Base-by-base conservation (phyloP, 768 basidiomycete species). In the Mycena crocata region DNA sequence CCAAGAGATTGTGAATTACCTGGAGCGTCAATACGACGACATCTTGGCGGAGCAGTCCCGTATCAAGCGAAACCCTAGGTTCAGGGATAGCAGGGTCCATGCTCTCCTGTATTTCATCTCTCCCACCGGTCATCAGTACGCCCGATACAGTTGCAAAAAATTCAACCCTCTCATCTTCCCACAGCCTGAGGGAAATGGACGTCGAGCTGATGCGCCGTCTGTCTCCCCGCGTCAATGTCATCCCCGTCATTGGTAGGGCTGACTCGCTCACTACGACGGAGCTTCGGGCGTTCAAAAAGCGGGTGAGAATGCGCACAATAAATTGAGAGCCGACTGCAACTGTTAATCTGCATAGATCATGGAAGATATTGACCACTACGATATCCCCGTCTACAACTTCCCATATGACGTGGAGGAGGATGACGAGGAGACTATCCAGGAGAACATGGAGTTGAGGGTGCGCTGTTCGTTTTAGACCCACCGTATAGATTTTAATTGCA, bases 401-500 rank as follows among this genome's bases (percentile, higher is more conserved):
- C 94, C 94, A 0, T 96, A 95, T 77, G 94, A 96, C 72, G 87
- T 92, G 5, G 95, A 97, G 73, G 95, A 97, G 79, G 95, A 97
- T 71, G 95, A 96, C 72, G 93, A 95, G 74, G 94, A 95, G 49
- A 96, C 94, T 7, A 93, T 97, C 67, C 85, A 87, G 66, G 94
- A 96, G 78, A 96, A 96, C 78, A 89, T 89, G 78, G 94, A 95
- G 78, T 85, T 96, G n/a, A 84, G 94, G 44, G 91, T 91, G 68
- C 64, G 88, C 80, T 15, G n/a, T n/a, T 37, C 39, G 31, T 14
- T 49, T 4, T 15, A 17, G 32, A 14, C 17, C 34, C 10, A 37
- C 12, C 57, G 28, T 13, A 30, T 28, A 35, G 37, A 48, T n/a
- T 28, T 64, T 48, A 57, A 52, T 10, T 42, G 23, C 30, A 35